Conservation (phyloP, 139 green algal species). For the Chlamydomonas asymmetrica region DNA sequence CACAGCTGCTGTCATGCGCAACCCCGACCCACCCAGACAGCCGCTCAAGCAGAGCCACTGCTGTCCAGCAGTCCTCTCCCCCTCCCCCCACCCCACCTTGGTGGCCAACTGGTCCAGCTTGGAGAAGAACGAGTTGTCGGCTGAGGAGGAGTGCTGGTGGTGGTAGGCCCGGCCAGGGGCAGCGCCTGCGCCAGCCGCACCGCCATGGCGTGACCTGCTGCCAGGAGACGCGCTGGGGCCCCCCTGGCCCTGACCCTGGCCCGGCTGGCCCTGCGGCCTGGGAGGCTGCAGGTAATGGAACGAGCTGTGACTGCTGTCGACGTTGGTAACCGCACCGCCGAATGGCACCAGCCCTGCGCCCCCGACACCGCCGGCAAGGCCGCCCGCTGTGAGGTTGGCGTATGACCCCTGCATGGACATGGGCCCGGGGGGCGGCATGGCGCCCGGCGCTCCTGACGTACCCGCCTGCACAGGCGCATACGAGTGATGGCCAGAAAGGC, state of each 20-base stretch:
- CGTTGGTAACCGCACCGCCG: background rate
- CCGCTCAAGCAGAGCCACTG: no score
- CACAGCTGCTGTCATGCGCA: no score
- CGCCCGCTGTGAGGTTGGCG: no score
- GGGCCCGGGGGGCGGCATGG: background rate
- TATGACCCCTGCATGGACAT: background rate
- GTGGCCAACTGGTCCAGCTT: constrained; percentile 11
- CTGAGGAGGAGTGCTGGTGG: constrained; percentile 21
- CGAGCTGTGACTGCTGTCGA: background rate
- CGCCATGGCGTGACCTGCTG: background rate
- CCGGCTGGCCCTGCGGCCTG: background rate
- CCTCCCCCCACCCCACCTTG: constrained; percentile 17
- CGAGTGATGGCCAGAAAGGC: no score
- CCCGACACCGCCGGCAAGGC: background rate
- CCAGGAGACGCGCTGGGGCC: no score
- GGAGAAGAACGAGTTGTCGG: constrained; percentile 19
- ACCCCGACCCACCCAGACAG: no score
- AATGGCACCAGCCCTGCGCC: background rate
- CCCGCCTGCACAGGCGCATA: background rate
- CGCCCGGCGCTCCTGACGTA: background rate
- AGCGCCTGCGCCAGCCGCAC: no score
- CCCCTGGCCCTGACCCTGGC: background rate
- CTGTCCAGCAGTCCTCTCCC: no score
- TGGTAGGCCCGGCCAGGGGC: no score
- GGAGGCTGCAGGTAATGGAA: background rate